Evolutionary conservation across 2,329 filamentous ascomycete species (phyloP).

Genomic region (Aspergillus sp.): DNA sequence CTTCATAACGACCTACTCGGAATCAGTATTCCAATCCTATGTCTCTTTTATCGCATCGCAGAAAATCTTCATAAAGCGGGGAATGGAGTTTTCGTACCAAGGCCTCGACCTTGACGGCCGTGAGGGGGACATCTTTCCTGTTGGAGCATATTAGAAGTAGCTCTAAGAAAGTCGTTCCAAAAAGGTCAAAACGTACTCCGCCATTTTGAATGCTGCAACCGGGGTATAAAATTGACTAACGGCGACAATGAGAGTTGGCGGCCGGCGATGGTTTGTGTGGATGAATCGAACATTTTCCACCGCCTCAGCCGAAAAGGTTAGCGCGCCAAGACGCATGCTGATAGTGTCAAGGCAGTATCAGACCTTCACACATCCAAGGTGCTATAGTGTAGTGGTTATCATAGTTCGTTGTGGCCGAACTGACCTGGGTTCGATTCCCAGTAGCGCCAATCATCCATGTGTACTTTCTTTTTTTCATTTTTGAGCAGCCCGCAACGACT

Average conservation of each 20-base stretch:
- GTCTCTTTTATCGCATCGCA: background rate
- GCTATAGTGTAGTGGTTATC: background rate
- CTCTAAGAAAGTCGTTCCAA: background rate
- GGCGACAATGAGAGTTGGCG: conserved; percentile 25
- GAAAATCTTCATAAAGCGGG: conserved; percentile 26
- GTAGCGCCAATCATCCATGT: background rate
- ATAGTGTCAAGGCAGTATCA: background rate
- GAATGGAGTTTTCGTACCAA: conserved; percentile 65
- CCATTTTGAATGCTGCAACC: conserved; percentile 36
- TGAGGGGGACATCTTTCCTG: conserved; percentile 73
- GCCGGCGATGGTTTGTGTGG: conserved; percentile 37
- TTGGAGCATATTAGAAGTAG: conserved; percentile 26
- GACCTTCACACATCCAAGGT: background rate
- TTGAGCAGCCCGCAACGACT: background rate
- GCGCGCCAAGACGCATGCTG: conserved; percentile 30
- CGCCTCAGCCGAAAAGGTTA: conserved; percentile 30
- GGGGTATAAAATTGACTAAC: conserved; percentile 24
- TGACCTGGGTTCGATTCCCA: background rate
- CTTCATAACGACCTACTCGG: conserved; percentile 84
- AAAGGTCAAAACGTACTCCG: conserved; percentile 31
- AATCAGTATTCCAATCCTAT: conserved; percentile 30
- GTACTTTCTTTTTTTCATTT: no score
- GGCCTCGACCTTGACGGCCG: conserved; percentile 91
- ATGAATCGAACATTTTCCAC: conserved; percentile 37
- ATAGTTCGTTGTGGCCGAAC: background rate